phyloP scores from a whole-genome alignment of 2,329 filamentous ascomycete genomes.

The Paraconiothyrium brasiliense region DNA sequence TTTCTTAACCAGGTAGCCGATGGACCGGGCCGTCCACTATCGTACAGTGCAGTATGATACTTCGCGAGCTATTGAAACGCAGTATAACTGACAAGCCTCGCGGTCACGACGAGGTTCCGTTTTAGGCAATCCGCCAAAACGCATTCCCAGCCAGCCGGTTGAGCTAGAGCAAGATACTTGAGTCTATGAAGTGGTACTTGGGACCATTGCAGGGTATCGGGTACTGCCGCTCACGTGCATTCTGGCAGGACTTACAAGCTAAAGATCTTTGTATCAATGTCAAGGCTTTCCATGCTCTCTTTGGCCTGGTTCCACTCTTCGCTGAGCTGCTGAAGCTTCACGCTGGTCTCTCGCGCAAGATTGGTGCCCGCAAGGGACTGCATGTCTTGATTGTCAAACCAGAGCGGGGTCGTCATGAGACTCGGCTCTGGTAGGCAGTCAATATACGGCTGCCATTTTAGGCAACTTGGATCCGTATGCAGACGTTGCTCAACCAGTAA shows the following conservation, averaged over 20 bases:
- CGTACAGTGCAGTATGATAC: neutral
- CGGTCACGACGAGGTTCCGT: neutral
- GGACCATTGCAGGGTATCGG: neutral
- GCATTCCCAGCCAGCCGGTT: neutral
- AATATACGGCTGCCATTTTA: slow-evolving; percentile 50
- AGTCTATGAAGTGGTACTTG: neutral
- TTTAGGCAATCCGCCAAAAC: neutral
- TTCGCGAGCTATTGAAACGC: neutral
- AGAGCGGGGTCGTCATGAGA: slow-evolving; percentile 49
- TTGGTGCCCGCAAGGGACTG: slow-evolving; percentile 48
- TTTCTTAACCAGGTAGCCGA: neutral
- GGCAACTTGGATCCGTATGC: slow-evolving; percentile 28
- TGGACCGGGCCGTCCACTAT: neutral
- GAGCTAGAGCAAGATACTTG: neutral
- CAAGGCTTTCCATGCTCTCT: slow-evolving; percentile 27
- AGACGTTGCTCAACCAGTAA: slow-evolving; percentile 48
- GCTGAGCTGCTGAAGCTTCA: slow-evolving; percentile 29
- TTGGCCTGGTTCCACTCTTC: slow-evolving; percentile 39
- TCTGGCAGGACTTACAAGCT: slow-evolving; percentile 35
- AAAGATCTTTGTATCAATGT: slow-evolving; percentile 27
- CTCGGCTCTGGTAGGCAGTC: slow-evolving; percentile 42
- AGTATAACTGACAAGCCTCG: neutral
- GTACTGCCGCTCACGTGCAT: slow-evolving; percentile 4
- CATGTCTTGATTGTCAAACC: slow-evolving; percentile 47
- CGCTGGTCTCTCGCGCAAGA: slow-evolving; percentile 36